These are phyloP conservation scores for Hanseniaspora pseudoguilliermondii DNA, from an alignment of 805 yeast species.

Conservation along the genomic window DNA sequence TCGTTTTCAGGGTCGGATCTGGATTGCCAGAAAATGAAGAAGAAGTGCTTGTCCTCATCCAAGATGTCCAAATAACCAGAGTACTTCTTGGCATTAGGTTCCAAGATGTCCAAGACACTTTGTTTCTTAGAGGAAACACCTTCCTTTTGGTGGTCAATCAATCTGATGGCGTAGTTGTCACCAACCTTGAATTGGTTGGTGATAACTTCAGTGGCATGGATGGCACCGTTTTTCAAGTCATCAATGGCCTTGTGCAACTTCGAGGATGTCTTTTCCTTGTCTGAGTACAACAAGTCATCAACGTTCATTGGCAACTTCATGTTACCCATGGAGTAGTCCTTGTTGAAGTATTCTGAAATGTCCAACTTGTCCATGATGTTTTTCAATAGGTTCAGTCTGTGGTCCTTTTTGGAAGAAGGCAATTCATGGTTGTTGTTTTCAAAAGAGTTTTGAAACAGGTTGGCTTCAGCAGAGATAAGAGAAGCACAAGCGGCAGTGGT, in stretches of 20 bases:
- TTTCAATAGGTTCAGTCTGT: constrained; percentile 10
- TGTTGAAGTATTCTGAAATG: constrained; percentile 10
- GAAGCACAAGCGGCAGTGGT: constrained; percentile 30
- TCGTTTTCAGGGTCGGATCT: constrained; percentile 78
- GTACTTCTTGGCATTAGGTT: constrained; percentile 60
- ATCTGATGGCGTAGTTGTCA: constrained; percentile 13
- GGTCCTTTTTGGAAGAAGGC: constrained; percentile 2
- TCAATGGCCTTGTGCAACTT: not conserved
- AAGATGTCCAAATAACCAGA: constrained; percentile 76
- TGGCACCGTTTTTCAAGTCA: not conserved
- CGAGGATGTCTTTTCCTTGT: not conserved
- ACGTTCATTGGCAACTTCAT: constrained; percentile 8
- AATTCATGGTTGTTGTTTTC: constrained; percentile 4
- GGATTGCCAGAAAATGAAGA: constrained; percentile 75
- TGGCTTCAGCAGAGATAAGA: constrained; percentile 14
- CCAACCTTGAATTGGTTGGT: constrained; percentile 11
- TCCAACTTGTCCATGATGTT: constrained; percentile 12
- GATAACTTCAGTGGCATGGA: constrained; percentile 8
- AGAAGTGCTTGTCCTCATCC: constrained; percentile 78
- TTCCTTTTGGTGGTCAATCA: constrained; percentile 2
- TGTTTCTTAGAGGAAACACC: constrained; percentile 32
- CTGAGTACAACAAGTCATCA: constrained; percentile 1
- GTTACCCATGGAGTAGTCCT: constrained; percentile 5
- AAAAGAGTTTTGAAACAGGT: constrained; percentile 8
- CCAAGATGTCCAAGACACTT: constrained; percentile 52